phyloP scores from a whole-genome alignment of 1,139 yeast genomes.

The Pichia sp. region DNA sequence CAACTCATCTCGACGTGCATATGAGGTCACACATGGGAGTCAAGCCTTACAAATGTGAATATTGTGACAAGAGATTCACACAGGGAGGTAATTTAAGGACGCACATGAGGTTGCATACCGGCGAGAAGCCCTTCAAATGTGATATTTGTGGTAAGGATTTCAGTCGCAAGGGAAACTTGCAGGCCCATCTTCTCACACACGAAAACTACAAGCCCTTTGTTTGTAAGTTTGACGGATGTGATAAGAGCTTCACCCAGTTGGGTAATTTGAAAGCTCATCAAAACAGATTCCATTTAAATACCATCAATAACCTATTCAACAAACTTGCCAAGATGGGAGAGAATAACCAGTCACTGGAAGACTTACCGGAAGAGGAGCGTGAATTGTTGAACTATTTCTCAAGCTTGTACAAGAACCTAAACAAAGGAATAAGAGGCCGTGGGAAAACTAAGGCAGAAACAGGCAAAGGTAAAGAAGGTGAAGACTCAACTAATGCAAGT shows the following conservation, averaged over 20 bases:
- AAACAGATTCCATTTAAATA: slow-evolving; percentile 73
- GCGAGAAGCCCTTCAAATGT: slow-evolving; percentile 82
- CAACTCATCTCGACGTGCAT: slow-evolving; percentile 75
- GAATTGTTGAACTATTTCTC: slow-evolving; percentile 72
- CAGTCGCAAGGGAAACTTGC: slow-evolving; percentile 84
- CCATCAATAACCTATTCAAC: slow-evolving; percentile 58
- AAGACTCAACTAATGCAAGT: too few relatives aligned
- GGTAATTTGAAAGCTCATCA: slow-evolving; percentile 94
- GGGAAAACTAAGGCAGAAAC: slow-evolving; percentile 38
- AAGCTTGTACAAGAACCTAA: slow-evolving; percentile 74
- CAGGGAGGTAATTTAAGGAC: slow-evolving; percentile 92
- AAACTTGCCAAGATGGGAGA: slow-evolving; percentile 51
- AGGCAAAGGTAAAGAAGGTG: neutral
- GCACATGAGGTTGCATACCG: slow-evolving; percentile 83
- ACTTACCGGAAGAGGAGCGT: slow-evolving; percentile 54
- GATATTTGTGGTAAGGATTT: slow-evolving; percentile 65
- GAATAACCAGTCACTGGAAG: slow-evolving; percentile 36
- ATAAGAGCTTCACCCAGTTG: slow-evolving; percentile 80
- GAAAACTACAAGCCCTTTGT: slow-evolving; percentile 70
- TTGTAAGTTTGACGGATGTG: slow-evolving; percentile 77
- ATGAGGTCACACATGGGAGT: slow-evolving; percentile 71
- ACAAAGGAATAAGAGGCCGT: slow-evolving; percentile 86
- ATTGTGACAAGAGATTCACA: slow-evolving; percentile 75
- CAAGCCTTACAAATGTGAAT: slow-evolving; percentile 73
- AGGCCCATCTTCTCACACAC: slow-evolving; percentile 81